Evolutionary conservation across 495 filamentous ascomycete species (phyloP), one percentile per base, ranked within the genome.

Genomic region (Ascodesmis nigricans): DNA sequence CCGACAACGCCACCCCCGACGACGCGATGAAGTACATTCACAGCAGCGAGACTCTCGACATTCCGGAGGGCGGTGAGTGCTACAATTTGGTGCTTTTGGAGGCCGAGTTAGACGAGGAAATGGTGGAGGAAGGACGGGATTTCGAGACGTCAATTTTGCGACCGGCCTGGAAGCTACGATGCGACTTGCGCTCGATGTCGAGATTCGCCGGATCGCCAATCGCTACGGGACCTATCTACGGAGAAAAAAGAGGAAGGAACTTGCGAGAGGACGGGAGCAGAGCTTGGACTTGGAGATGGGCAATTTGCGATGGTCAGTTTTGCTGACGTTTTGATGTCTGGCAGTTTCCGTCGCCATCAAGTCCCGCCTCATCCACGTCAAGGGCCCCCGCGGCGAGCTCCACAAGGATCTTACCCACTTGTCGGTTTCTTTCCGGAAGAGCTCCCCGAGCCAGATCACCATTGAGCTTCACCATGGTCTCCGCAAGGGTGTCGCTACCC

Each of bases 11-110:
- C 16, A 47, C 45, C 58, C 5, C 33, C 35, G 29, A n/a, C 35
- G 61, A 56, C 68, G 87, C 75, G 60, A 92, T 92, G 82, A 77
- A 75, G 66, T 91, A 91, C 74, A 92, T 95, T 66, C 80, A 93
- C 67, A 84, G 78, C 54, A 65, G 77, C 64, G 84, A 97, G 72
- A 69, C 70, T 63, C 70, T 97, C 62, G 67, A 68, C 50, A 77
- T 97, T 59, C 87, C 90, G 44, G 79, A 92, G 57, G 80, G 79
- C 64, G 87, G 90, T 93, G 74, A 72, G 82, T 69, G 43, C 33
- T 32, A n/a, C n/a, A n/a, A n/a, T n/a, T n/a, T n/a, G n/a, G n/a
- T n/a, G n/a, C n/a, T n/a, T n/a, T n/a, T n/a, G n/a, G n/a, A n/a
- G n/a, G n/a, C n/a, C n/a, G n/a, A n/a, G n/a, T n/a, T n/a, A n/a